Percentiles rank a stretch among this genome's conserved stretches.
These are phyloP conservation scores for Acer yangbiense DNA, from an alignment of 345 rosid species.

Conservation along the genomic window DNA sequence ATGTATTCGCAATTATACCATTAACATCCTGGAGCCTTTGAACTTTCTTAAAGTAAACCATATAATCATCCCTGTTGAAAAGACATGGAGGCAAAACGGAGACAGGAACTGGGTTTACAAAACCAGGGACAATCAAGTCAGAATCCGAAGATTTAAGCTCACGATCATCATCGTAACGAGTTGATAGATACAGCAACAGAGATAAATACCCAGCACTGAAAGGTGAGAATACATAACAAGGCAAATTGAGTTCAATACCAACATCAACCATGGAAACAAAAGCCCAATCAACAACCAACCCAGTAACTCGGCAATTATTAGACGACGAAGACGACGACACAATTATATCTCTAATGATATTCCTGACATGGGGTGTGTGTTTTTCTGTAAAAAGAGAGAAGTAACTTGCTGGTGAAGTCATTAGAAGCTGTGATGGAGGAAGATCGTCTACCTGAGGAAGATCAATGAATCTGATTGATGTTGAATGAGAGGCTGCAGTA, in stretches of 20 bases:
- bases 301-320: slow-evolving; percentile 25
- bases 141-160: slow-evolving; percentile 20
- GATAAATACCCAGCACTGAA: slow-evolving; percentile 33
- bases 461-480: slow-evolving; percentile 27
- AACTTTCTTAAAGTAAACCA: slow-evolving; percentile 26
- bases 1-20: slow-evolving; percentile 48
- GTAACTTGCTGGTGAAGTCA: slow-evolving; percentile 22
- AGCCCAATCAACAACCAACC: slow-evolving; percentile 48
- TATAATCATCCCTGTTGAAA: slow-evolving; percentile 31
- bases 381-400: slow-evolving; percentile 4
- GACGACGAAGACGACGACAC: not conserved
- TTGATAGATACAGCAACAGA: slow-evolving; percentile 38
- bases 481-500: slow-evolving; percentile 22
- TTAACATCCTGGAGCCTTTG: slow-evolving; percentile 35
- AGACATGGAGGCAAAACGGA: slow-evolving; percentile 36
- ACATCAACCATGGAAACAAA: slow-evolving; percentile 42
- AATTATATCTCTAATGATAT: slow-evolving; percentile 1
- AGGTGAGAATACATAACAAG: slow-evolving; percentile 46
- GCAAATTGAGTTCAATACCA: slow-evolving; percentile 41
- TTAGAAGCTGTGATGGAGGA: slow-evolving; percentile 22
- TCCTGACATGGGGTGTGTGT: slow-evolving; percentile 21
- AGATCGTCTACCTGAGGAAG: slow-evolving; percentile 33
- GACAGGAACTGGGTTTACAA: slow-evolving; percentile 35
- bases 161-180: slow-evolving; percentile 19
- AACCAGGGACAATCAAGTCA: slow-evolving; percentile 33